Evolutionary conservation across 805 yeast species (phyloP).

Genomic region (Suhomyces canberraensis): DNA sequence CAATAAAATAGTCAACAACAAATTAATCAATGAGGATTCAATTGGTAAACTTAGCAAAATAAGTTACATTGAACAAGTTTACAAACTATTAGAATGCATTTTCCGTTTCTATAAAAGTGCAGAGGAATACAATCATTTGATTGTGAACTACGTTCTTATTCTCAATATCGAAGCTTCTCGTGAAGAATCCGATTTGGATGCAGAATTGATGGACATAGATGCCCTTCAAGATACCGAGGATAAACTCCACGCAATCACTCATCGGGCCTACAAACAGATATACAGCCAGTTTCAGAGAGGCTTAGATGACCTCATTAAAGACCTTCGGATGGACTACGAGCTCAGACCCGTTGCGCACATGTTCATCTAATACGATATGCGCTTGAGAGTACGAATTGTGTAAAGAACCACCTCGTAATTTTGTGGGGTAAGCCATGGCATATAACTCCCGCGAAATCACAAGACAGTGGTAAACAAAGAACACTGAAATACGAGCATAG

Average conservation of each 20-base stretch:
- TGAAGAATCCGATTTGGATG: conserved; percentile 23
- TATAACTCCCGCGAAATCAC: no score
- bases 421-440: no score
- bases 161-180: conserved; percentile 22
- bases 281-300: conserved; percentile 43
- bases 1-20: conserved; percentile 23
- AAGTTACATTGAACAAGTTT: conserved; percentile 31
- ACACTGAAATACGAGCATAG: no score
- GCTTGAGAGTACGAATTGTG: no score
- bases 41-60: conserved; percentile 29
- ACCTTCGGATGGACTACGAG: conserved; percentile 51
- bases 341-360: conserved; percentile 30
- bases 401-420: no score
- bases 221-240: conserved; percentile 11
- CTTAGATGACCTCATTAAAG: conserved; percentile 44
- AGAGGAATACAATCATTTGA: conserved; percentile 29
- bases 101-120: conserved; percentile 33
- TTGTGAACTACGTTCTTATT: conserved; percentile 27
- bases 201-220: conserved; percentile 23
- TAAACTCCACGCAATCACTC: conserved; percentile 36
- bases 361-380: not conserved
- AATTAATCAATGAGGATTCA: conserved; percentile 28
- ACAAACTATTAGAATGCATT: conserved; percentile 27
- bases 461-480: no score
- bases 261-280: conserved; percentile 35